These are phyloP conservation scores for Talaromyces sp. DNA, from an alignment of 2,329 filamentous ascomycete genomes.

Conservation along the genomic window DNA sequence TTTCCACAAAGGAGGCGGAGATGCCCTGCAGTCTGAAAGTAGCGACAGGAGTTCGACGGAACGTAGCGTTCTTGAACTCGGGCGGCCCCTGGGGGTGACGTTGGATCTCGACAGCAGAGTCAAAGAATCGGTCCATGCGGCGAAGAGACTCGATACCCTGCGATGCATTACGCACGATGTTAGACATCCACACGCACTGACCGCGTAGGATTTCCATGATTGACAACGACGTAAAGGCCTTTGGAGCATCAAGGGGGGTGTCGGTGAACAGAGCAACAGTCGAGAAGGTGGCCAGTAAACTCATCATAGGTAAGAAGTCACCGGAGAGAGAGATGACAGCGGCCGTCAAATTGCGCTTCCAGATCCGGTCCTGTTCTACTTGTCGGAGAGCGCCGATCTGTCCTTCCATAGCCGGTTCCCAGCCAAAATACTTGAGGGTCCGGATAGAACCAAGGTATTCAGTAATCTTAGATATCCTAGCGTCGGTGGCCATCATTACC, in stretches of 20 bases:
- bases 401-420: conserved; percentile 52
- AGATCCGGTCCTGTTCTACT: conserved; percentile 51
- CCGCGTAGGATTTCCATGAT: conserved; percentile 51
- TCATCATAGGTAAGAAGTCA: conserved; percentile 49
- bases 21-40: conserved; percentile 42
- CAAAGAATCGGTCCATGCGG: conserved; percentile 52
- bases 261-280: conserved; percentile 47
- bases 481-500: conserved; percentile 53
- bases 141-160: conserved; percentile 46
- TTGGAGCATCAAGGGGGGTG: conserved; percentile 49
- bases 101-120: conserved; percentile 45
- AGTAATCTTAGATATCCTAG: conserved; percentile 53
- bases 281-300: conserved; percentile 52
- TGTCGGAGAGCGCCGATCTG: conserved; percentile 47
- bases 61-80: conserved; percentile 43
- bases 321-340: conserved; percentile 43
- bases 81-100: conserved; percentile 48
- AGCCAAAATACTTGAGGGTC: conserved; percentile 58
- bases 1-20: conserved; percentile 47
- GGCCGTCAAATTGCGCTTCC: conserved; percentile 47
- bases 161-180: conserved; percentile 39
- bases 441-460: conserved; percentile 56
- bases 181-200: conserved; percentile 49
- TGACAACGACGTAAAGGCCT: conserved; percentile 54
- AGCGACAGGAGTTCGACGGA: conserved; percentile 48